Conservation (phyloP, 164 flowering plant genomes). For the Buxus sempervirens region DNA sequence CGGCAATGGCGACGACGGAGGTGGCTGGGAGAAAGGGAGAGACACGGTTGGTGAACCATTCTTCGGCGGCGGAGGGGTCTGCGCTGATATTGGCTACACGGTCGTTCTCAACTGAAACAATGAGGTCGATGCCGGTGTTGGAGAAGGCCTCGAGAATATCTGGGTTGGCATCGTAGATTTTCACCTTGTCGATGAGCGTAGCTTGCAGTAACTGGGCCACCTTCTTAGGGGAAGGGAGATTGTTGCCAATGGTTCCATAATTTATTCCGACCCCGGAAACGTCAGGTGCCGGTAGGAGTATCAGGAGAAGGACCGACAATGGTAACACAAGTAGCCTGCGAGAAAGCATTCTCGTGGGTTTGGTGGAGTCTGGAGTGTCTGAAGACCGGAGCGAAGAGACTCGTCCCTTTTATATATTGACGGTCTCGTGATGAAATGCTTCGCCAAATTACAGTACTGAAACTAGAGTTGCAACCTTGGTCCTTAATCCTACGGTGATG, state of each 20-base stretch:
- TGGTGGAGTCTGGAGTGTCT: background rate
- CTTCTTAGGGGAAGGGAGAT: slow-evolving; percentile 57
- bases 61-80: slow-evolving; percentile 34
- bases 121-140: slow-evolving; percentile 61
- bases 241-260: slow-evolving; percentile 67
- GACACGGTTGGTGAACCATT: slow-evolving; percentile 48
- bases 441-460: background rate
- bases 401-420: background rate
- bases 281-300: background rate
- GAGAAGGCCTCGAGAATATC: slow-evolving; percentile 63
- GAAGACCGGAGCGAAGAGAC: background rate
- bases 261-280: slow-evolving; percentile 55
- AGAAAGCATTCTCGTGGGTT: background rate
- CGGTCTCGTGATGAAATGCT: background rate
- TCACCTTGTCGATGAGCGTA: slow-evolving; percentile 55
- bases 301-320: background rate
- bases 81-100: slow-evolving; percentile 38
- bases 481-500: background rate
- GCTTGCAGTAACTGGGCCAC: slow-evolving; percentile 66
- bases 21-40: slow-evolving; percentile 64
- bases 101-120: slow-evolving; percentile 55
- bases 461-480: background rate
- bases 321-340: background rate
- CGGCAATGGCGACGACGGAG: slow-evolving; percentile 42
- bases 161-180: slow-evolving; percentile 71